phyloP scores from a whole-genome alignment of 495 filamentous ascomycete genomes.

The Penicillium antarcticum region DNA sequence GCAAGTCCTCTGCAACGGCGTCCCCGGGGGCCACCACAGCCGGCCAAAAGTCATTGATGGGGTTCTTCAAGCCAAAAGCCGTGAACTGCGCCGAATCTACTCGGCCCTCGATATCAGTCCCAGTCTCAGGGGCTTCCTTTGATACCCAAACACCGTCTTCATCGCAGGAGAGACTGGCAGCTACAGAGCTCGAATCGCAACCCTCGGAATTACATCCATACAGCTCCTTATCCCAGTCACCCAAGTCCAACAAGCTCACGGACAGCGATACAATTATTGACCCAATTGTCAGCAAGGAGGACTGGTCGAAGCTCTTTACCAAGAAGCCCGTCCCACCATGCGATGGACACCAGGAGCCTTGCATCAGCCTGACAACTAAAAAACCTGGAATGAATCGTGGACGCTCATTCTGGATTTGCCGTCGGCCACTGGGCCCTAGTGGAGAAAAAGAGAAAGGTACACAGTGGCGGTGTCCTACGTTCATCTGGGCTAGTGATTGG shows the following conservation, averaged over 20 bases:
- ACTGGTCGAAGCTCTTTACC: constrained; percentile 82
- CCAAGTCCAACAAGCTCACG: neutral
- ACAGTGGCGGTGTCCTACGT: constrained; percentile 81
- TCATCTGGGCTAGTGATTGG: constrained; percentile 92
- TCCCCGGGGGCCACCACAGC: constrained; percentile 25
- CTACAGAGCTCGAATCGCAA: neutral
- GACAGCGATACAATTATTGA: constrained; percentile 51
- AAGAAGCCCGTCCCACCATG: constrained; percentile 73
- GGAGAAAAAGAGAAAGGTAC: constrained; percentile 79
- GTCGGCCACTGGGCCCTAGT: constrained; percentile 75
- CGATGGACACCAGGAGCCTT: constrained; percentile 81
- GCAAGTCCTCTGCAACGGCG: constrained; percentile 35
- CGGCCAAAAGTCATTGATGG: constrained; percentile 73
- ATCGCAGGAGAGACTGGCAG: neutral
- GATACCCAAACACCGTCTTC: neutral
- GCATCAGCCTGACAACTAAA: constrained; percentile 75
- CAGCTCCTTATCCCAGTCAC: neutral
- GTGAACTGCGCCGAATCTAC: neutral
- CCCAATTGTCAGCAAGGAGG: constrained; percentile 71
- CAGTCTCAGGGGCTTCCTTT: neutral
- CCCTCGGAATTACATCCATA: neutral
- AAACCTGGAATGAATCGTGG: constrained; percentile 84
- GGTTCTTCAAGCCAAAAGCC: constrained; percentile 69
- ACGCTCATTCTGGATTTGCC: constrained; percentile 82
- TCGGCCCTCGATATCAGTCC: neutral